Evolutionary conservation across 805 yeast species (phyloP).

Genomic region (Lipomyces starkeyi): DNA sequence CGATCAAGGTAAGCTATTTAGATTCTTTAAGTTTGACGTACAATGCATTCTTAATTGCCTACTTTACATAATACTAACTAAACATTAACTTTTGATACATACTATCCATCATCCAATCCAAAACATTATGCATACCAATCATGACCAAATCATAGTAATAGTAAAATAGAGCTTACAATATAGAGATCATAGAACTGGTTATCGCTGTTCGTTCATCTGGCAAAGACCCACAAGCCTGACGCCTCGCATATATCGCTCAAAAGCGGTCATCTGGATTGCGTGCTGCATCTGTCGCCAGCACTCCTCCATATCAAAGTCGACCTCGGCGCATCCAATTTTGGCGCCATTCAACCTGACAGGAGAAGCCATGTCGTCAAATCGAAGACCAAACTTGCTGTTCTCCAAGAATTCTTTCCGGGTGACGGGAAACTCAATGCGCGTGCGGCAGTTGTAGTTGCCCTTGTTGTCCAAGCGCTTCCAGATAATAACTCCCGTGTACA

Average conservation of each 20-base stretch:
- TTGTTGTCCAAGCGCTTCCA: slow-evolving; percentile 2
- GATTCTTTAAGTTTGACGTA: too few species aligned
- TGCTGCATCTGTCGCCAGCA: not conserved
- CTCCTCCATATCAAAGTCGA: not conserved
- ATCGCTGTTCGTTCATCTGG: not conserved
- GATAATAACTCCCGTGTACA: not conserved
- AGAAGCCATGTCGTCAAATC: slow-evolving; percentile 4
- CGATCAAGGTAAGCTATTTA: too few species aligned
- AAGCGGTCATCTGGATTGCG: not conserved
- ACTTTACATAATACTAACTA: too few species aligned
- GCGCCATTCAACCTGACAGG: not conserved
- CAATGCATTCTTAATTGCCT: too few species aligned
- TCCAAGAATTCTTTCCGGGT: not conserved
- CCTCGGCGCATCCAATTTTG: not conserved
- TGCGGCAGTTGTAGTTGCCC: slow-evolving; percentile 3
- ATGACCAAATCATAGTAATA: too few species aligned
- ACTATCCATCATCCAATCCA: not conserved
- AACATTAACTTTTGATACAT: not conserved
- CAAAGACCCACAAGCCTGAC: not conserved
- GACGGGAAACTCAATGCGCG: not conserved
- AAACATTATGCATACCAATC: not conserved
- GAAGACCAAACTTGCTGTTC: not conserved
- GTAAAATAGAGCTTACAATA: too few species aligned
- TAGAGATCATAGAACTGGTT: not conserved
- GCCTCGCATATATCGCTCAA: not conserved